Percentiles rank a stretch among this genome's conserved stretches.
Evolutionary conservation across 108 stramenopile genomes (phyloP).

Genomic region (Cyclotella atomus): DNA sequence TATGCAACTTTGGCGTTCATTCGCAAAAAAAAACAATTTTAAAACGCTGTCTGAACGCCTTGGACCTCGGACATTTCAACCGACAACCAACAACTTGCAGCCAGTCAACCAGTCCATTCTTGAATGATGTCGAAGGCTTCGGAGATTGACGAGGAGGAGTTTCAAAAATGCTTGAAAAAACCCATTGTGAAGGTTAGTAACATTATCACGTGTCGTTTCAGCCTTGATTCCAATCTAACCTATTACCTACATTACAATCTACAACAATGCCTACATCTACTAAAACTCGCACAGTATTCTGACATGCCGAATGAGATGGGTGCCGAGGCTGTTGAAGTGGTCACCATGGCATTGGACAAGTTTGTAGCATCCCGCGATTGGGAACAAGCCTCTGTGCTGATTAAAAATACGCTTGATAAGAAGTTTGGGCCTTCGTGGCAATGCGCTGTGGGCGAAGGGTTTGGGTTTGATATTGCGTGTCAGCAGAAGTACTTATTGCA

Average conservation of each 20-base stretch:
- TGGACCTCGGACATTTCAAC: too few species aligned
- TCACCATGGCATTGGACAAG: constrained; percentile 86
- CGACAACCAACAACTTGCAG: too few species aligned
- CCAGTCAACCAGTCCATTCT: too few species aligned
- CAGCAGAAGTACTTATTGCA: constrained; percentile 66
- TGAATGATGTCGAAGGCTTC: background rate
- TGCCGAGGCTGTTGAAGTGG: constrained; percentile 78
- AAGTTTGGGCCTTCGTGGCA: constrained; percentile 90
- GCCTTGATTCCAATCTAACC: too few species aligned
- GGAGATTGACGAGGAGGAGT: constrained; percentile 52
- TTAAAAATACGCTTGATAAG: constrained; percentile 86
- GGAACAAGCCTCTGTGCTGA: constrained; percentile 66
- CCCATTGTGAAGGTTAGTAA: constrained; percentile 51
- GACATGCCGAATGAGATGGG: constrained; percentile 89
- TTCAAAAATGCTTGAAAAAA: constrained; percentile 50
- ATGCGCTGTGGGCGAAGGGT: constrained; percentile 75
- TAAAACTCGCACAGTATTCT: constrained; percentile 50
- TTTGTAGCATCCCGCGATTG: constrained; percentile 71
- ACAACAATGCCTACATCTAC: background rate
- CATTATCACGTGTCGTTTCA: too few species aligned
- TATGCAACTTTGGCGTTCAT: too few species aligned
- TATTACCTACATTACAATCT: background rate
- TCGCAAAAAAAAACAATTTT: too few species aligned
- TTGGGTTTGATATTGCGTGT: constrained; percentile 69
- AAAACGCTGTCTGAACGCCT: too few species aligned